Conservation (phyloP, 768 basidiomycete species). For the Tephrocybe sp. region DNA sequence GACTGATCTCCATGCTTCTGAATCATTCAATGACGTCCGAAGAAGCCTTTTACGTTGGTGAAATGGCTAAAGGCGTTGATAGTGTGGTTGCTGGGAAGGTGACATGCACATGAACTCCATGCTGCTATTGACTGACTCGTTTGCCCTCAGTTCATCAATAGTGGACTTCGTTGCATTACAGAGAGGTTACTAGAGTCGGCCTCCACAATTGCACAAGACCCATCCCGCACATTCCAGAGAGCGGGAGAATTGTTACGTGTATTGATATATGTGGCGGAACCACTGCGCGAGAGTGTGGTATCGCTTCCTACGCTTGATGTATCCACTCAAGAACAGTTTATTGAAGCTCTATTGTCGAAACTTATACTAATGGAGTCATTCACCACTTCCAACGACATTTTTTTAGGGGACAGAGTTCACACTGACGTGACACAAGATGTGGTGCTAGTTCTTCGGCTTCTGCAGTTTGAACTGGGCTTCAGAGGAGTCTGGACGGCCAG, state of each 20-base stretch:
- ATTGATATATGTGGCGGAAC: conserved; percentile 66
- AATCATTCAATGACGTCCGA: conserved; percentile 74
- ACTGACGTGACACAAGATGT: conserved; percentile 38
- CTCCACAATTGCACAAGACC: conserved; percentile 23
- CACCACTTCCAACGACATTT: conserved; percentile 25
- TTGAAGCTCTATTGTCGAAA: conserved; percentile 46
- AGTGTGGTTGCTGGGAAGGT: conserved; percentile 70
- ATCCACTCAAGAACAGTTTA: conserved; percentile 57
- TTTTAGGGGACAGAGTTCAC: conserved; percentile 14
- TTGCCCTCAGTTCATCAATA: conserved; percentile 66
- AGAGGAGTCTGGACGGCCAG: conserved; percentile 54
- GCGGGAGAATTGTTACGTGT: conserved; percentile 71
- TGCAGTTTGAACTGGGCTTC: conserved; percentile 77
- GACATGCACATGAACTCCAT: conserved; percentile 4
- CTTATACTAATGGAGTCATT: conserved; percentile 40
- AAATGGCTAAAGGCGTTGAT: conserved; percentile 74
- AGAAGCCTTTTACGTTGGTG: conserved; percentile 82
- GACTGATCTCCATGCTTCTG: conserved; percentile 65
- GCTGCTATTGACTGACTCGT: background rate
- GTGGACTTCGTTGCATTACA: conserved; percentile 65
- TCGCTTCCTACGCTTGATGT: conserved; percentile 51
- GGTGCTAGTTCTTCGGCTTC: conserved; percentile 60
- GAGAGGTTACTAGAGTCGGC: conserved; percentile 46
- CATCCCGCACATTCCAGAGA: conserved; percentile 43
- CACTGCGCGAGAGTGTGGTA: conserved; percentile 48